Base-by-base conservation (phyloP, 2,329 filamentous ascomycete genomes). In the Aspergillus thermomutatus region DNA sequence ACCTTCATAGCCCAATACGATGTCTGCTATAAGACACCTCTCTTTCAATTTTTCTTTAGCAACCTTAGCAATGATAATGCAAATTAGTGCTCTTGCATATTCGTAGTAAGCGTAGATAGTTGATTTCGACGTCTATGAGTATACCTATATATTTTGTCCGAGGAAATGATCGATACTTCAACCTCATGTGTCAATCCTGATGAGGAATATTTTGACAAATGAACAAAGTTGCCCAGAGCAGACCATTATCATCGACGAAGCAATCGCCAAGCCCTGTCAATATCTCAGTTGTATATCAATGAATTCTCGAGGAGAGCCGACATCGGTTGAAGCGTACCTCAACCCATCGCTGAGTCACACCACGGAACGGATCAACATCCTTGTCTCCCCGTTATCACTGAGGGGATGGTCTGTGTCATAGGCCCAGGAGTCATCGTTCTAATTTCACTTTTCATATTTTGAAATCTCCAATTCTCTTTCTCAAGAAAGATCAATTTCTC, bases 331-430 rank as follows among this genome's bases (percentile, higher is more conserved):
- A 28, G 21, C 31, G 28, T 34, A 19, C 41, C 21, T 21, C 17
- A 26, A 31, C 21, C n/a, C 19, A 11, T 9, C 34, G 60, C 56
- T 66, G 61, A 66, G 59, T 66, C 64, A 65, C 48, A 53, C 37
- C 59, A 58, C 67, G 69, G 69, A 66, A 61, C 69, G 69, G 70
- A 71, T 66, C 56, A 71, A 72, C 64, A 49, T 49, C 27, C n/a
- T 37, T 43, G 21, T 31, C 40, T 54, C 64, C 66, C 69, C 69
- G 65, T 67, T 65, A 70, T 71, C 60, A 64, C 55, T 28, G 62
- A 60, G 60, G 55, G 64, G 63, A 57, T 6, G 65, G 59, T 64
- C 54, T 66, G 67, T 67, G 63, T 66, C 68, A 67, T 64, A 57
- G 63, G 56, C 53, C 52, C 61, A 61, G 54, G 49, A 52, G 50